Conservation (phyloP, 768 basidiomycete species). For the Clavulina sp. region DNA sequence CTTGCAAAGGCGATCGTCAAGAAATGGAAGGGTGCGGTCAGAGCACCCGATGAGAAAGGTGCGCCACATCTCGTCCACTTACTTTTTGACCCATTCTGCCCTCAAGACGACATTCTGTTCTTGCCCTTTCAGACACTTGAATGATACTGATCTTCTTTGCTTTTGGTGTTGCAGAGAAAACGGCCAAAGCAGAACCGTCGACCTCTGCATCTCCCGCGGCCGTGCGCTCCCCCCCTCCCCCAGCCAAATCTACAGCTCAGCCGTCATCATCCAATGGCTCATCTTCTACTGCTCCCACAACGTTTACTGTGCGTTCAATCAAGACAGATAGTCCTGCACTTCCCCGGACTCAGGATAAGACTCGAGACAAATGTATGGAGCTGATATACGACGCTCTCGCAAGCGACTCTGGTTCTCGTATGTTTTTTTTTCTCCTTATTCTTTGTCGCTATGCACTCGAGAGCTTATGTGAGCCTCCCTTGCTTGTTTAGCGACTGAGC, state of each 20-base stretch:
- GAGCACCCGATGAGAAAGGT: conserved; percentile 26
- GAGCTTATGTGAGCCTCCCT: neutral
- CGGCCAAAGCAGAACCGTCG: conserved; percentile 16
- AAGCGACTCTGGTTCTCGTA: conserved; percentile 72
- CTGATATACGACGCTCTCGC: conserved; percentile 87
- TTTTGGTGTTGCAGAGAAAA: conserved; percentile 3
- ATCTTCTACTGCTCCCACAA: conserved; percentile 20
- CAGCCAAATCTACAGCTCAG: conserved; percentile 16
- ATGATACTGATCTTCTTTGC: conserved; percentile 3
- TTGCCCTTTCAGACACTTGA: conserved; percentile 10
- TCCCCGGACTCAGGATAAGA: conserved; percentile 43
- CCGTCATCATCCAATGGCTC: no score
- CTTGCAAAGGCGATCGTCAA: conserved; percentile 81
- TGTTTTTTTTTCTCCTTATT: conserved; percentile 23
- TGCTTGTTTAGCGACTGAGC: conserved; percentile 39
- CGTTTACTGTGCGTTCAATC: conserved; percentile 30
- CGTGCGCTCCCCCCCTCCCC: conserved; percentile 2
- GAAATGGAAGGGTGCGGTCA: conserved; percentile 82
- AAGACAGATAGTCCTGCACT: conserved; percentile 55
- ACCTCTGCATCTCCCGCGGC: conserved; percentile 11
- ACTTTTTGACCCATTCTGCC: conserved; percentile 18
- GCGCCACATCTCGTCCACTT: conserved; percentile 21
- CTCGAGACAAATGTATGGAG: conserved; percentile 73
- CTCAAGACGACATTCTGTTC: conserved; percentile 17
- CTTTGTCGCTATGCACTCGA: neutral